Evolutionary conservation across 129 eudicot species (phyloP), one percentile per base, ranked within the genome.

Genomic region (Flaveria ramosissima): DNA sequence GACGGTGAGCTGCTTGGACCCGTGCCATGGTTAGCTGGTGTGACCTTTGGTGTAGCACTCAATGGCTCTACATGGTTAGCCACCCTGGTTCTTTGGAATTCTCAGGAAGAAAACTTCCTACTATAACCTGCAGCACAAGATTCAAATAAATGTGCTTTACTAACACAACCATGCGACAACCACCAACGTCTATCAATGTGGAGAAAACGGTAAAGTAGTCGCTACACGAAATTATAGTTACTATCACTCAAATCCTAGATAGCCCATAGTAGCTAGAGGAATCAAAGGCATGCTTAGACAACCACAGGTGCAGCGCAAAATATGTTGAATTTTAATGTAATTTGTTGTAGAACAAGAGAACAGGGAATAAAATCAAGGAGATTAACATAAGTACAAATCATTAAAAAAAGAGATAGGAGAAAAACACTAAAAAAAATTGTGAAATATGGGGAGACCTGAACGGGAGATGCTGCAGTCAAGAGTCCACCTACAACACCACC

Each of bases 1-100:
- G 96, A 92, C 15, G 86, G 97, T 10, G 96, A 88, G 96, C 97
- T 92, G 83, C 83, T 83, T 6, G 83, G 83, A 9, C 89, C 86
- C 0, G 76, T 50, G 3, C 81, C 81, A 23, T 84, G 89, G 65
- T 83, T 70, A 6, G 56, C 86, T n/a, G 82, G 67, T 55, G 73
- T 70, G 39, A 74, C 73, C 70, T 79, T 83, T 62, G 84, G 83
- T 47, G 85, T 82, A 20, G 39, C 82, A 14, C 83, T 82, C 23
- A 68, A 72, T 41, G 88, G 88, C 67, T 89, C 96, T 67, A 76
- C 71, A 27, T 83, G 84, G 77, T 83, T 86, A 62, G 60, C 75
- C n/a, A 65, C 20, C 79, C 83, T 0, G 79, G 66, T 68, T 88
- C 93, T 75, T 84, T 88, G 17, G 56, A 51, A 27, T 71, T 83